Conservation (phyloP, 768 basidiomycete genomes). For the Boletus eberwhitei region DNA sequence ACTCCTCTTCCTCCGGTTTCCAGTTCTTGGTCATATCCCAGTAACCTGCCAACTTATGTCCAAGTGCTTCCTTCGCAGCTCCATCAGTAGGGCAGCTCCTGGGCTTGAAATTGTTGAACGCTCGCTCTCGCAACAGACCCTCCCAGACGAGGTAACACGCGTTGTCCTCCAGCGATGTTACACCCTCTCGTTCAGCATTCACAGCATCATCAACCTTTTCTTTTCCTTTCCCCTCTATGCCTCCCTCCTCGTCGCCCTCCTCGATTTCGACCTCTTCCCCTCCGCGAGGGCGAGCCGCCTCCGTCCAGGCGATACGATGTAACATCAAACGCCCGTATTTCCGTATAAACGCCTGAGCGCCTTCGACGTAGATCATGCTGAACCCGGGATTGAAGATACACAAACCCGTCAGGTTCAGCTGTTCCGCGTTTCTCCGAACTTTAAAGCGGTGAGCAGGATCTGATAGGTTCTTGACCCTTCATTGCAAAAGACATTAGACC, state of each 20-base stretch:
- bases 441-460: constrained; percentile 95
- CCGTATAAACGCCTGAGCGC: constrained; percentile 78
- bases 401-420: constrained; percentile 80
- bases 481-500: not conserved
- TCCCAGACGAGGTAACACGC: constrained; percentile 92
- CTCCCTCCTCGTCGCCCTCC: constrained; percentile 43
- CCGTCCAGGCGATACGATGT: constrained; percentile 90
- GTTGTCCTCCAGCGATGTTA: constrained; percentile 73
- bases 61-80: constrained; percentile 82
- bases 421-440: constrained; percentile 94
- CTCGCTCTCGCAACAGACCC: constrained; percentile 78
- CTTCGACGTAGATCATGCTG: constrained; percentile 91
- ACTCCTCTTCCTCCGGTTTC: constrained; percentile 77
- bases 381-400: constrained; percentile 90
- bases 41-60: constrained; percentile 79
- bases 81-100: constrained; percentile 81
- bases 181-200: constrained; percentile 12
- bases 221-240: constrained; percentile 29
- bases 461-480: constrained; percentile 80
- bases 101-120: constrained; percentile 77
- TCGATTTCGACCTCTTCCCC: constrained; percentile 70
- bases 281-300: constrained; percentile 76
- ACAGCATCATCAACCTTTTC: constrained; percentile 31
- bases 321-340: constrained; percentile 87
- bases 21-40: constrained; percentile 96